Conservation (phyloP, 2,329 filamentous ascomycete genomes). For the Pseudogymnoascus sp. region DNA sequence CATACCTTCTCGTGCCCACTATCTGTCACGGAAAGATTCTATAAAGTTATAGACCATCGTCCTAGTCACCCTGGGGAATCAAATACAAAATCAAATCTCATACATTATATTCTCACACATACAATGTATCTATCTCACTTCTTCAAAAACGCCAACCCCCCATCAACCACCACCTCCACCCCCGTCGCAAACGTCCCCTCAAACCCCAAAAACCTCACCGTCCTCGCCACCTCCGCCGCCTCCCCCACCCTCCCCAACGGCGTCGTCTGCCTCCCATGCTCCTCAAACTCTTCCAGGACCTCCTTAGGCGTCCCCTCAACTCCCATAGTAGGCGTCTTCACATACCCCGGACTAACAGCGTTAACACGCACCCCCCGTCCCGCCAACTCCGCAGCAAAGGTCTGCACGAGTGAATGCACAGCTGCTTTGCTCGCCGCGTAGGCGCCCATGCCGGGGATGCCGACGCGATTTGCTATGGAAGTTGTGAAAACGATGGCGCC, state of each 20-base stretch:
- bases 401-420: neutral
- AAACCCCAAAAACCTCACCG: constrained; percentile 2
- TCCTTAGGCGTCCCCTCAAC: neutral
- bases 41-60: neutral
- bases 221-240: neutral
- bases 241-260: neutral
- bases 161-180: neutral
- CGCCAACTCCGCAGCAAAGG: neutral
- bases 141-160: neutral
- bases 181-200: neutral
- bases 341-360: neutral
- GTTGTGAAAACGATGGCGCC: neutral
- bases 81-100: neutral
- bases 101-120: neutral
- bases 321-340: neutral
- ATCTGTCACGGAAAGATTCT: no score
- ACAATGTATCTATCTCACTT: neutral
- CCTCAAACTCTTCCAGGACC: neutral
- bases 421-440: neutral
- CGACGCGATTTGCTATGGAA: neutral
- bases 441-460: neutral
- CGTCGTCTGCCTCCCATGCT: neutral
- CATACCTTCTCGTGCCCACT: no score
- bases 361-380: neutral
- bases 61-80: neutral